phyloP scores from a whole-genome alignment of 768 basidiomycete genomes.

The Kwoniella heveanensis region DNA sequence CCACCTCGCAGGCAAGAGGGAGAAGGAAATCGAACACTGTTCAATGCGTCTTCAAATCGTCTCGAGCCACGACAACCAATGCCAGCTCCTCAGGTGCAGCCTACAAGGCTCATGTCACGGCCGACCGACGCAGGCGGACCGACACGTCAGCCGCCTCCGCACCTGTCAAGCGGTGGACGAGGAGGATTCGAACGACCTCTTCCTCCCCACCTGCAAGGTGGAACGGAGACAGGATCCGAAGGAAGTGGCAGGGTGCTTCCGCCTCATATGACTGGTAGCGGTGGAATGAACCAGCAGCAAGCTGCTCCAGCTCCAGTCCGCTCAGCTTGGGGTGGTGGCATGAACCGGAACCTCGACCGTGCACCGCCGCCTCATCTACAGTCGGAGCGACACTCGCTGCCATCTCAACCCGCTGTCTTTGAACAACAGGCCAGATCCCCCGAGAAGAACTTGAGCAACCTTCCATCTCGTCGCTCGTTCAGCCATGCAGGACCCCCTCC shows the following conservation, averaged over 20 bases:
- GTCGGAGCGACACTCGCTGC: background rate
- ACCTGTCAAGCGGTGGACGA: conserved; percentile 13
- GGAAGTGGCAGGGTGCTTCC: conserved; percentile 27
- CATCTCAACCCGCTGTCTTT: conserved; percentile 26
- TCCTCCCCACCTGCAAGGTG: conserved; percentile 45
- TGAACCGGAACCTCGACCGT: conserved; percentile 19
- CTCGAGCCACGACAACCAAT: conserved; percentile 63
- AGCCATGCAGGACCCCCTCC: conserved; percentile 13
- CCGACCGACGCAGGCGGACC: conserved; percentile 1
- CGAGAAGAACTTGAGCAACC: background rate
- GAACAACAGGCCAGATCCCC: conserved; percentile 19
- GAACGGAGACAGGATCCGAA: background rate
- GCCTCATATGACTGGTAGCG: conserved; percentile 22
- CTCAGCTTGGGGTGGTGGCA: conserved; percentile 33
- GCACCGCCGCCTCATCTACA: conserved; percentile 23
- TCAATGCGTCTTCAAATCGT: conserved; percentile 90
- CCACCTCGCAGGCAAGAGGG: conserved; percentile 34
- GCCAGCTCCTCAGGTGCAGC: conserved; percentile 7
- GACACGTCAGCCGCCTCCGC: conserved; percentile 21
- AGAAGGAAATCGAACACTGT: conserved; percentile 72
- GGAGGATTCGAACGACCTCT: conserved; percentile 29
- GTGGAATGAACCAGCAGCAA: background rate
- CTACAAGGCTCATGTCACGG: conserved; percentile 27
- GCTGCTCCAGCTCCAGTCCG: conserved; percentile 13
- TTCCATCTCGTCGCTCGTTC: conserved; percentile 27